Percentiles rank a stretch among this genome's conserved stretches.
Evolutionary conservation across 2,329 filamentous ascomycete species (phyloP).

Genomic region (Hypoxylon sp.): DNA sequence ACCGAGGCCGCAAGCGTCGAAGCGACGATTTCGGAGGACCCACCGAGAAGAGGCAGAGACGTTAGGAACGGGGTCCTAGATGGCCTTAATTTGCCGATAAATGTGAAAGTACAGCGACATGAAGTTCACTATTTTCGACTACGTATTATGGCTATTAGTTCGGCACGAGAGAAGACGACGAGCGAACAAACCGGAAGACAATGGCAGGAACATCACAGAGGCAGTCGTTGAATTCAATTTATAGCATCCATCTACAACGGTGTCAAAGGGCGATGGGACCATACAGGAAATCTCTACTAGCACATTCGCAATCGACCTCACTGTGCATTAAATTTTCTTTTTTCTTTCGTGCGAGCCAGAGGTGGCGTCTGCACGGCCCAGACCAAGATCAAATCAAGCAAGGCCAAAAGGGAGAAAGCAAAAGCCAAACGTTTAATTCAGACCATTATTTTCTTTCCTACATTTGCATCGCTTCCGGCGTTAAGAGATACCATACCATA

Average conservation of each 20-base stretch:
- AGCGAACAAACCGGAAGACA: constrained; percentile 26
- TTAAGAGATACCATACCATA: constrained; percentile 21
- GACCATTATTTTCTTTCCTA: background rate
- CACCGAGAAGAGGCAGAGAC: constrained; percentile 66
- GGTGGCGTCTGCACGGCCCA: constrained; percentile 1
- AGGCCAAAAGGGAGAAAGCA: background rate
- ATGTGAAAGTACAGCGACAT: constrained; percentile 30
- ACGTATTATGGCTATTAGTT: constrained; percentile 43
- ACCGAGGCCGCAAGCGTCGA: constrained; percentile 57
- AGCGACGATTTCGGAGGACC: constrained; percentile 61
- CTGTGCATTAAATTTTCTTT: constrained; percentile 21
- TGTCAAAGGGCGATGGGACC: constrained; percentile 16
- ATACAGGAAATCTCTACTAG: constrained; percentile 16
- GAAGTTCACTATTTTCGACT: constrained; percentile 37
- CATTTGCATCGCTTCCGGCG: constrained; percentile 20
- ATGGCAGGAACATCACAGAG: constrained; percentile 26
- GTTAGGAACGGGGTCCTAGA: constrained; percentile 46
- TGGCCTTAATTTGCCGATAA: constrained; percentile 28
- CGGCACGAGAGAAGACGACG: constrained; percentile 22
- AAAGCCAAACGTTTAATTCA: constrained; percentile 14
- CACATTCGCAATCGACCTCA: constrained; percentile 18
- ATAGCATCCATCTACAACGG: constrained; percentile 32
- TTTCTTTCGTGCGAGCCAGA: constrained; percentile 14
- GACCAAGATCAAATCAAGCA: constrained; percentile 4
- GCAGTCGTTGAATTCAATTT: constrained; percentile 32